Percentiles rank a stretch among this genome's conserved stretches.
Evolutionary conservation across 177 flowering plant species (phyloP).

Genomic region (Vitis hybrid): DNA sequence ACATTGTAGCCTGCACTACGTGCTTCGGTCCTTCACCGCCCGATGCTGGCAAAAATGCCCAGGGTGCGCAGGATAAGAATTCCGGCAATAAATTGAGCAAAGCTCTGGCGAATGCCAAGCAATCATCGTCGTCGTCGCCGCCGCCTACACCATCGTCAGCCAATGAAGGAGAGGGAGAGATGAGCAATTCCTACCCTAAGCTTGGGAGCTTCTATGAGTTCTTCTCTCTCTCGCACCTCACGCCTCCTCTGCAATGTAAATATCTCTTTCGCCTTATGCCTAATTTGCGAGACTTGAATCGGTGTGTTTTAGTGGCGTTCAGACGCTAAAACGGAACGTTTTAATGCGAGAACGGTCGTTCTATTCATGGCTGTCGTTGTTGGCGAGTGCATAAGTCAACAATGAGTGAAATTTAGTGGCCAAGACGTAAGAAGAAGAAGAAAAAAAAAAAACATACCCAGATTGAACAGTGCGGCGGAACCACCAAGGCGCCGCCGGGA

Average conservation of each 20-base stretch:
- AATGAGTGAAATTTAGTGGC: too few relatives aligned
- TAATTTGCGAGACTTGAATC: background rate
- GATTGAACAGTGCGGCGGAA: too few relatives aligned
- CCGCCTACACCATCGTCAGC: slow-evolving; percentile 20
- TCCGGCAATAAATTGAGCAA: slow-evolving; percentile 20
- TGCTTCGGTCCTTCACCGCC: slow-evolving; percentile 64
- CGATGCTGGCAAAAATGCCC: slow-evolving; percentile 43
- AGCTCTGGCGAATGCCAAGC: slow-evolving; percentile 20
- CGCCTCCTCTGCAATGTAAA: slow-evolving; percentile 89
- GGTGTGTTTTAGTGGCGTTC: background rate
- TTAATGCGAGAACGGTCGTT: too few relatives aligned
- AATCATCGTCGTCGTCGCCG: slow-evolving; percentile 16
- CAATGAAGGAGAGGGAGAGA: slow-evolving; percentile 67
- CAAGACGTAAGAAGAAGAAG: too few relatives aligned
- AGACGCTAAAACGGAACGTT: too few relatives aligned
- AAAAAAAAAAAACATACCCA: too few relatives aligned
- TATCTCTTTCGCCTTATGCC: slow-evolving; percentile 13
- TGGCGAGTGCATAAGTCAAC: too few relatives aligned
- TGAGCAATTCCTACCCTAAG: slow-evolving; percentile 71
- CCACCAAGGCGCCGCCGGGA: too few relatives aligned
- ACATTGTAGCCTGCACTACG: slow-evolving; percentile 91
- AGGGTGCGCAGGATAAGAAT: slow-evolving; percentile 37
- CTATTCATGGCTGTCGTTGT: too few relatives aligned
- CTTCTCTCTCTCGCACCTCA: slow-evolving; percentile 92
- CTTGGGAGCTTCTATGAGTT: slow-evolving; percentile 90